phyloP scores from a whole-genome alignment of 2,329 filamentous ascomycete species.

The Hypoxylon sp. region DNA sequence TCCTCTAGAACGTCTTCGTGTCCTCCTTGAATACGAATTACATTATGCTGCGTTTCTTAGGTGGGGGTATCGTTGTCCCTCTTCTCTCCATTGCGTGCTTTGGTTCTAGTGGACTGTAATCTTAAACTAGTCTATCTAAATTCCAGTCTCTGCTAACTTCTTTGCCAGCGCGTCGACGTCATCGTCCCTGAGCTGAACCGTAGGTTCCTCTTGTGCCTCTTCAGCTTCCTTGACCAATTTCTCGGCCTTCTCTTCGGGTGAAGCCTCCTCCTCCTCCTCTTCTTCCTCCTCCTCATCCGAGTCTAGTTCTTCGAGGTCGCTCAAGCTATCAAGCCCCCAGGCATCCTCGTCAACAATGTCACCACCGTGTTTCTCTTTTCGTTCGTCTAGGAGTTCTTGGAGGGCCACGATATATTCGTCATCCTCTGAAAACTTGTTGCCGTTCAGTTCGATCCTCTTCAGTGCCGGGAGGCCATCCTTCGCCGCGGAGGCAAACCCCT shows the following conservation, averaged over 20 bases:
- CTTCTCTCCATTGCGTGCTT: slow-evolving; percentile 14
- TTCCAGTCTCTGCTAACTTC: slow-evolving; percentile 78
- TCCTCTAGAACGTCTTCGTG: background rate
- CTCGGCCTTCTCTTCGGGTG: slow-evolving; percentile 76
- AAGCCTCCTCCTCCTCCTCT: slow-evolving; percentile 73
- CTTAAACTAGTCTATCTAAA: slow-evolving; percentile 56
- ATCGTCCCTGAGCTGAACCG: slow-evolving; percentile 78
- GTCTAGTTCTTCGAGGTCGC: slow-evolving; percentile 84
- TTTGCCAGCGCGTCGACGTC: slow-evolving; percentile 86
- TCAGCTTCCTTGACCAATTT: slow-evolving; percentile 79
- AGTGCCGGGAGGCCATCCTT: slow-evolving; percentile 79
- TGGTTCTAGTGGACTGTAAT: slow-evolving; percentile 5
- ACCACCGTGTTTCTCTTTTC: slow-evolving; percentile 81
- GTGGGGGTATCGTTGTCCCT: slow-evolving; percentile 40
- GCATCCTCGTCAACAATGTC: slow-evolving; percentile 80
- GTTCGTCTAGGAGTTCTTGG: slow-evolving; percentile 78
- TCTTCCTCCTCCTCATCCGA: slow-evolving; percentile 79
- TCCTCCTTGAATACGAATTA: slow-evolving; percentile 14
- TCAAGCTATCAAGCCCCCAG: slow-evolving; percentile 88
- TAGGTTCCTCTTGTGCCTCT: slow-evolving; percentile 80
- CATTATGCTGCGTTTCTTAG: slow-evolving; percentile 15
- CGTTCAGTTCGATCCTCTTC: slow-evolving; percentile 92
- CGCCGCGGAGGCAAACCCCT: slow-evolving; percentile 78
- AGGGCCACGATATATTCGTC: slow-evolving; percentile 79
- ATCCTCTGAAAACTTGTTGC: slow-evolving; percentile 93